Conservation (phyloP, 768 basidiomycete species). For the Collybiopsis luxurians region DNA sequence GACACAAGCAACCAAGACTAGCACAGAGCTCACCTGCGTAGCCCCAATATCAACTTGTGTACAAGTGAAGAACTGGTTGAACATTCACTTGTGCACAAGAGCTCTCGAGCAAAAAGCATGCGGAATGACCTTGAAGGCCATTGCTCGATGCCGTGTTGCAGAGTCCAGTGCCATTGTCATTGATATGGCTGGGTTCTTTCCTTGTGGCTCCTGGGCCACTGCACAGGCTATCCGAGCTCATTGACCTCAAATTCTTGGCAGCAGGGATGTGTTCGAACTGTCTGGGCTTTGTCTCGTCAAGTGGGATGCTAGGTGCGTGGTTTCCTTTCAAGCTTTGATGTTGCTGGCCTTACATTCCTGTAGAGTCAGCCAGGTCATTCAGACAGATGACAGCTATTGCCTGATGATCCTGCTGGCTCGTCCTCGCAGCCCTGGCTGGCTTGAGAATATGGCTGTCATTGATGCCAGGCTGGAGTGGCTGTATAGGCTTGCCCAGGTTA, state of each 20-base stretch:
- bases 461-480: neutral
- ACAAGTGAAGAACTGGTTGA: too few species aligned
- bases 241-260: neutral
- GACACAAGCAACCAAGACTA: too few species aligned
- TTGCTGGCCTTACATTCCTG: neutral
- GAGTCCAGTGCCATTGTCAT: neutral
- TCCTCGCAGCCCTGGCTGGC: neutral
- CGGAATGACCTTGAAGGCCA: neutral
- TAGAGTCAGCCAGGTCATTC: neutral
- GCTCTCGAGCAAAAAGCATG: neutral
- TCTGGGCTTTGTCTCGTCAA: neutral
- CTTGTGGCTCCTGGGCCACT: neutral
- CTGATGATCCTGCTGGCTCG: neutral
- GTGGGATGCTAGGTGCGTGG: neutral
- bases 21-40: neutral
- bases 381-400: neutral
- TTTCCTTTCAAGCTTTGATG: neutral
- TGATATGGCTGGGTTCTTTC: neutral
- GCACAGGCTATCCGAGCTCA: neutral
- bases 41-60: too few species aligned
- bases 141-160: neutral
- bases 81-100: too few species aligned
- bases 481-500: neutral
- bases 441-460: neutral
- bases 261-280: neutral